These are phyloP conservation scores for Podila clonocystis DNA, from an alignment of 192 early-diverging fungal species.

Conservation along the genomic window DNA sequence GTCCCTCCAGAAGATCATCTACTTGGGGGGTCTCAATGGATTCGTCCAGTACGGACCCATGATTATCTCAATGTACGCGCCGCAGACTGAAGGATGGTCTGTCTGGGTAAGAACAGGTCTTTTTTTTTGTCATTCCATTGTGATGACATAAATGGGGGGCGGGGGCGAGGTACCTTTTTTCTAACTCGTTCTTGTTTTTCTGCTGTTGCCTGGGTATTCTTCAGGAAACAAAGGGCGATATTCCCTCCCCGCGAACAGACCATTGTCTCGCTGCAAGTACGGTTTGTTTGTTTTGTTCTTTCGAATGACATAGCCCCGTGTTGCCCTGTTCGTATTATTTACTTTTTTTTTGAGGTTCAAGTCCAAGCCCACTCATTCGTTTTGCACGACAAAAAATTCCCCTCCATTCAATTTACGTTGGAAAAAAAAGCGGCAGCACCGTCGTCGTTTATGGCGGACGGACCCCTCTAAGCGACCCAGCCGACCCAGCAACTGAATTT, in stretches of 20 bases:
- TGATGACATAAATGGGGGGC: not conserved
- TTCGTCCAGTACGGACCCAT: not conserved
- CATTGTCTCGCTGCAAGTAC: conserved; percentile 12
- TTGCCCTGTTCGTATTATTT: no score
- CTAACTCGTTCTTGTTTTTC: not conserved
- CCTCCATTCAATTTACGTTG: no score
- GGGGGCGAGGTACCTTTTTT: not conserved
- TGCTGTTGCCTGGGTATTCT: not conserved
- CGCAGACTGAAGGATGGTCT: not conserved
- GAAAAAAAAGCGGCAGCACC: not conserved
- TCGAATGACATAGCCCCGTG: no score
- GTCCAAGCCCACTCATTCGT: not conserved
- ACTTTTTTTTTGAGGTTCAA: not conserved
- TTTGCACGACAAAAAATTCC: not conserved
- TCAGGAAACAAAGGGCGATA: not conserved
- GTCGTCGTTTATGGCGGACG: conserved; percentile 12
- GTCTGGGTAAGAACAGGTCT: not conserved
- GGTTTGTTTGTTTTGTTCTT: not conserved
- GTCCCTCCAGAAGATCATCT: not conserved
- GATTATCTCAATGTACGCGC: not conserved
- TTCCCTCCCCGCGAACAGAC: not conserved
- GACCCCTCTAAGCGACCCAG: not conserved
- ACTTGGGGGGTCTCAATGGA: not conserved
- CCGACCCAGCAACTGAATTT: not conserved
- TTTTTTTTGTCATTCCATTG: no score